Percentiles rank a stretch among this genome's conserved stretches.
These are phyloP conservation scores for Quillaja saponaria DNA, from an alignment of 306 rosid species.

Conservation along the genomic window DNA sequence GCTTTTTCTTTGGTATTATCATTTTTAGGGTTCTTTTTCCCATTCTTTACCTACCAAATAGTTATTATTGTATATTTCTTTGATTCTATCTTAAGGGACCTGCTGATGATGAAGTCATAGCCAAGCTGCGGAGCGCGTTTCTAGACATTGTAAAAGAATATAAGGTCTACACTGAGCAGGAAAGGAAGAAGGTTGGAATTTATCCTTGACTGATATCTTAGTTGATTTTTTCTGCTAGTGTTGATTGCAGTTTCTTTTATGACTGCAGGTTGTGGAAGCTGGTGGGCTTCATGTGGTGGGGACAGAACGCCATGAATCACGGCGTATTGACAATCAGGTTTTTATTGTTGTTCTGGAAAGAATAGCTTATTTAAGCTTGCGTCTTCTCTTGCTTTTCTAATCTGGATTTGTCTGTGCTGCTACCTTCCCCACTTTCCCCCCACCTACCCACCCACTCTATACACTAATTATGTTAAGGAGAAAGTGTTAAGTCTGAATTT, in stretches of 20 bases:
- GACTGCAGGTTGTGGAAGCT: slow-evolving; percentile 80
- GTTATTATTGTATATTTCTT: slow-evolving; percentile 16
- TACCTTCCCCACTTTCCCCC: slow-evolving; percentile 1
- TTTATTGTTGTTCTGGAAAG: slow-evolving; percentile 21
- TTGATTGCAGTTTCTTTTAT: slow-evolving; percentile 26
- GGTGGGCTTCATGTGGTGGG: slow-evolving; percentile 98
- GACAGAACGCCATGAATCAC: slow-evolving; percentile 94
- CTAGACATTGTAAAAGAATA: slow-evolving; percentile 77
- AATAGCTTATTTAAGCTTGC: slow-evolving; percentile 5
- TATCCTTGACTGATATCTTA: slow-evolving; percentile 19
- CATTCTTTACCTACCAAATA: slow-evolving; percentile 11
- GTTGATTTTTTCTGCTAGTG: slow-evolving; percentile 23
- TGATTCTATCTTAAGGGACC: slow-evolving; percentile 67
- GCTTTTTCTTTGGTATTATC: slow-evolving; percentile 24
- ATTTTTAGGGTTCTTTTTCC: slow-evolving; percentile 10
- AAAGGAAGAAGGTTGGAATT: slow-evolving; percentile 70
- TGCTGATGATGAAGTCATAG: slow-evolving; percentile 82
- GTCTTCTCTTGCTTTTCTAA: too few relatives aligned
- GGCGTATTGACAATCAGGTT: slow-evolving; percentile 97
- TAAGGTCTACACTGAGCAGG: slow-evolving; percentile 85
- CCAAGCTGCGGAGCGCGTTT: slow-evolving; percentile 75
- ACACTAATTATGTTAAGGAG: slow-evolving; percentile 16
- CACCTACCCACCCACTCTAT: slow-evolving; percentile 17
- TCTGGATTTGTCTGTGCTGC: too few relatives aligned
- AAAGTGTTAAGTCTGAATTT: slow-evolving; percentile 24